Evolutionary conservation across 2,329 filamentous ascomycete genomes (phyloP).

Genomic region (Apiospora saccharicola): DNA sequence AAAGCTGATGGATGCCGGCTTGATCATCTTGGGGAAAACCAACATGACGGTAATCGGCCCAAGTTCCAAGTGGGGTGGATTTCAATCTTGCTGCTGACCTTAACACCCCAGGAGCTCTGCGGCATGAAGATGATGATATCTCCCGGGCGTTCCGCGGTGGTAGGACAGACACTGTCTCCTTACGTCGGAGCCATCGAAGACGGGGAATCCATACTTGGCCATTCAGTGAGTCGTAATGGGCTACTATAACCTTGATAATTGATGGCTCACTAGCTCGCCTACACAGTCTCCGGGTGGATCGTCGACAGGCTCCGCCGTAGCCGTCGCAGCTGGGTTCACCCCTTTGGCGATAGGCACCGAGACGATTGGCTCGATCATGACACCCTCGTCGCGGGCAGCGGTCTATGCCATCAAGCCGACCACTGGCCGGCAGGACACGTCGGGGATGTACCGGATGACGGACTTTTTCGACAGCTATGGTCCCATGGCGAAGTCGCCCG

Average conservation of each 20-base stretch:
- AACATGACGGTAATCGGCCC: slow-evolving; percentile 34
- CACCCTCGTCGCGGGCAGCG: slow-evolving; percentile 32
- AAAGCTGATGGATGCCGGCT: slow-evolving; percentile 32
- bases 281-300: slow-evolving; percentile 42
- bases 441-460: slow-evolving; percentile 35
- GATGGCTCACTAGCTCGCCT: no score
- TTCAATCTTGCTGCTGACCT: background rate
- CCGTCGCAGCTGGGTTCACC: slow-evolving; percentile 40
- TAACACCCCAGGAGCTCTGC: slow-evolving; percentile 25
- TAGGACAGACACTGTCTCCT: slow-evolving; percentile 22
- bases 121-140: slow-evolving; percentile 30
- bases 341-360: slow-evolving; percentile 44
- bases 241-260: background rate
- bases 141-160: slow-evolving; percentile 9
- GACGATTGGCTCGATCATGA: slow-evolving; percentile 42
- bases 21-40: slow-evolving; percentile 38
- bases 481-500: slow-evolving; percentile 37
- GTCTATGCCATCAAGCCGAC: slow-evolving; percentile 41
- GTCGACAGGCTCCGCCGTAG: slow-evolving; percentile 44
- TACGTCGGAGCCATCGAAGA: slow-evolving; percentile 19
- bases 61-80: background rate
- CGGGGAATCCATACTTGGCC: slow-evolving; percentile 21
- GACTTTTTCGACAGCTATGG: slow-evolving; percentile 38
- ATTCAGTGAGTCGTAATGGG: slow-evolving; percentile 8
- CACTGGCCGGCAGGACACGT: slow-evolving; percentile 28